Evolutionary conservation across 345 rosid species (phyloP).

Genomic region (Hypericum perforatum): DNA sequence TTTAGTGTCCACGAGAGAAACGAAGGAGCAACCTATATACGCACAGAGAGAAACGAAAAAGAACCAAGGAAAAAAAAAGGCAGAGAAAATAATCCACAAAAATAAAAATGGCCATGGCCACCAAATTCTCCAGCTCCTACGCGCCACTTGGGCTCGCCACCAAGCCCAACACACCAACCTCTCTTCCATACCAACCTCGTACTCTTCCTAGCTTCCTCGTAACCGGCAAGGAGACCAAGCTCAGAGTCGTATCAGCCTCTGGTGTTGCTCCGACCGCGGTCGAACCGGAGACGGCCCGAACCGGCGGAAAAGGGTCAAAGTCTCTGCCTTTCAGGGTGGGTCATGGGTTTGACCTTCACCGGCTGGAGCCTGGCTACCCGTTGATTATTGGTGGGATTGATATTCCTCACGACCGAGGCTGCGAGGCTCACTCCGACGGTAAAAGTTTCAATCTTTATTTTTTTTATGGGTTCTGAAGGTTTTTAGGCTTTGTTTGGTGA

Average conservation of each 20-base stretch:
- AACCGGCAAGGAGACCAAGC: slow-evolving; percentile 10
- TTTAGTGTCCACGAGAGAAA: no score
- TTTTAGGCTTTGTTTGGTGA: not conserved
- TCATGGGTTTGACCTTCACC: slow-evolving; percentile 92
- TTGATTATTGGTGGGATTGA: slow-evolving; percentile 87
- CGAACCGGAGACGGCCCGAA: slow-evolving; percentile 32
- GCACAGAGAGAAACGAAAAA: no score
- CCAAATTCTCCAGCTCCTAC: slow-evolving; percentile 21
- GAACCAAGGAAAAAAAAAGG: no score
- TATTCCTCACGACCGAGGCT: slow-evolving; percentile 91
- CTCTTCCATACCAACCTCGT: slow-evolving; percentile 16
- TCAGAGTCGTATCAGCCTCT: slow-evolving; percentile 23
- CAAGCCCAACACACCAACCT: slow-evolving; percentile 10
- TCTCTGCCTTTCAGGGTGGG: slow-evolving; percentile 80
- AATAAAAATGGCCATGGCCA: slow-evolving; percentile 34
- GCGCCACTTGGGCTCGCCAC: slow-evolving; percentile 11
- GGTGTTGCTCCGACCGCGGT: slow-evolving; percentile 34
- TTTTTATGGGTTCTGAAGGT: not conserved
- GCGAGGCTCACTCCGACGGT: slow-evolving; percentile 99
- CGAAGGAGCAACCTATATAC: no score
- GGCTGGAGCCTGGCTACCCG: slow-evolving; percentile 89
- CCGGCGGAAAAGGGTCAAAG: slow-evolving; percentile 32
- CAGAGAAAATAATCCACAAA: no score
- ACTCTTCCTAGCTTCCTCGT: slow-evolving; percentile 9
- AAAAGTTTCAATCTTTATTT: slow-evolving; percentile 5